phyloP scores from a whole-genome alignment of 2,329 filamentous ascomycete species.

The Arachnopeziza araneosa region DNA sequence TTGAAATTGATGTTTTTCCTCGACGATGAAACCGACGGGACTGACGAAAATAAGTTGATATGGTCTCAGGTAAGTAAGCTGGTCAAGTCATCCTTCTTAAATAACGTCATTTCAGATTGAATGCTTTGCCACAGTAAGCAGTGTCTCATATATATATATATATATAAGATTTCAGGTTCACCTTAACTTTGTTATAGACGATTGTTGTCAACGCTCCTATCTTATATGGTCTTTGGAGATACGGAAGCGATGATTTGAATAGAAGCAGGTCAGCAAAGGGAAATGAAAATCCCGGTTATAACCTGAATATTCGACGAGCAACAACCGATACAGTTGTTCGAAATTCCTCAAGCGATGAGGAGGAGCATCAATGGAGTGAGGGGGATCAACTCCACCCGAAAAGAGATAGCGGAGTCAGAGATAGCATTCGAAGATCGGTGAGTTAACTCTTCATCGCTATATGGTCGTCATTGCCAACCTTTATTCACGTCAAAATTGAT shows the following conservation, averaged over 20 bases:
- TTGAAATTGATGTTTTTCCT: constrained; percentile 6
- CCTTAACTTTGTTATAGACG: constrained; percentile 9
- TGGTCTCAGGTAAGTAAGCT: constrained; percentile 14
- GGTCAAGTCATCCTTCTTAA: neutral
- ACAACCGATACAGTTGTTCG: neutral
- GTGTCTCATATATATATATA: no score
- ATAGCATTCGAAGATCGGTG: neutral
- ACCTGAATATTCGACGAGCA: constrained; percentile 2
- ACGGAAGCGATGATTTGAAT: constrained; percentile 10
- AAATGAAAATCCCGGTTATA: constrained; percentile 3
- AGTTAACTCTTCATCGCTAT: neutral
- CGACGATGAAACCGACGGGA: constrained; percentile 1
- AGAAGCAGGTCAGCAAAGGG: constrained; percentile 9
- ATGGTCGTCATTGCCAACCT: neutral
- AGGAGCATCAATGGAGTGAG: neutral
- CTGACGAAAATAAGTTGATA: constrained; percentile 9
- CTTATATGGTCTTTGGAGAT: constrained; percentile 19
- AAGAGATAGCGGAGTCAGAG: neutral
- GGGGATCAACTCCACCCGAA: neutral
- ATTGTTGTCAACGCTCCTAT: constrained; percentile 22
- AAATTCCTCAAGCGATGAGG: neutral
- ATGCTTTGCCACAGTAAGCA: constrained; percentile 17
- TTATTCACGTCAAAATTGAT: neutral
- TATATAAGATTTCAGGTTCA: neutral
- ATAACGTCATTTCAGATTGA: constrained; percentile 12